These are phyloP conservation scores for Iris macrosiphon DNA, from an alignment of 106 monocot species.

Conservation along the genomic window DNA sequence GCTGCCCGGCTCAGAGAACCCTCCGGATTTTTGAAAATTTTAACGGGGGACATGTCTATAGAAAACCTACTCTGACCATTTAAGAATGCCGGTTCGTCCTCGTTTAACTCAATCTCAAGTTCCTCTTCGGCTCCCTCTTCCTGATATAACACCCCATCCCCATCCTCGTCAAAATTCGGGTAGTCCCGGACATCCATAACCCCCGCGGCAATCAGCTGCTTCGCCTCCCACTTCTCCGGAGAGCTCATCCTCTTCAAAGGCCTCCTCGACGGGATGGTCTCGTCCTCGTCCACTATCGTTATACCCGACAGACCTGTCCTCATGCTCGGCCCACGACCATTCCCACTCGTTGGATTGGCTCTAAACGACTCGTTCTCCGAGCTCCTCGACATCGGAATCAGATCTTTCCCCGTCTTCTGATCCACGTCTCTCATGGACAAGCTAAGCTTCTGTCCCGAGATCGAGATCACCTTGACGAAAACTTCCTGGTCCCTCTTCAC, in stretches of 20 bases:
- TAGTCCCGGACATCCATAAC: conserved; percentile 42
- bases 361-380: conserved; percentile 29
- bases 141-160: conserved; percentile 61
- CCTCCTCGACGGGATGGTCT: conserved; percentile 25
- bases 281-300: conserved; percentile 35
- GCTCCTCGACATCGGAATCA: conserved; percentile 44
- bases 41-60: conserved; percentile 76
- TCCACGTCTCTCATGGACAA: conserved; percentile 68
- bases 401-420: conserved; percentile 53
- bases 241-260: conserved; percentile 81
- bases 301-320: conserved; percentile 55
- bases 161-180: conserved; percentile 69
- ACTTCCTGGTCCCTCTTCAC: conserved; percentile 79
- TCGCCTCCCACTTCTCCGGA: conserved; percentile 78
- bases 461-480: conserved; percentile 60
- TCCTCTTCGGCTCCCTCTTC: conserved; percentile 79
- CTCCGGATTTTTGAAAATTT: conserved; percentile 81
- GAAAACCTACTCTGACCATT: conserved; percentile 65
- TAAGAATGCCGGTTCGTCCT: conserved; percentile 76
- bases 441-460: conserved; percentile 57
- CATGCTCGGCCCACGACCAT: conserved; percentile 8
- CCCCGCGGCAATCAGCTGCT: conserved; percentile 63
- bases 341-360: conserved; percentile 37
- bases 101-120: conserved; percentile 71
- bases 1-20: conserved; percentile 74